Percentiles rank a stretch among this genome's conserved stretches.
Conservation (phyloP, 768 basidiomycete species). For the Rickenella mellea region DNA sequence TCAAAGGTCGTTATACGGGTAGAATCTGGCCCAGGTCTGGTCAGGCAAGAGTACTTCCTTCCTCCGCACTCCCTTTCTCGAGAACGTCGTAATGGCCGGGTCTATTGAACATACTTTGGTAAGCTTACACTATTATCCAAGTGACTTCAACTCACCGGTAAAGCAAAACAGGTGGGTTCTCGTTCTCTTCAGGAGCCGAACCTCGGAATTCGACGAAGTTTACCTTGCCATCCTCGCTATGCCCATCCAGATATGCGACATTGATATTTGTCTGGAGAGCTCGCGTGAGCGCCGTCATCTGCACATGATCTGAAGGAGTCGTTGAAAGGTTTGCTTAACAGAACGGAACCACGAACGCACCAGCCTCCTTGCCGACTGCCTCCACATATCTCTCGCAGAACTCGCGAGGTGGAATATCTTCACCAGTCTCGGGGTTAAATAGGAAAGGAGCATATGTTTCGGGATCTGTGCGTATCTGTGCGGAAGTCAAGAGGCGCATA, state of each 20-base stretch:
- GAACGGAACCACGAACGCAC: slow-evolving; percentile 21
- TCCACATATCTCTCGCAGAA: slow-evolving; percentile 81
- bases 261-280: slow-evolving; percentile 59
- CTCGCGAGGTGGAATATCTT: slow-evolving; percentile 41
- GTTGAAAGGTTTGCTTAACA: not conserved
- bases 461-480: slow-evolving; percentile 62
- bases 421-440: slow-evolving; percentile 62
- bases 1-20: too few relatives aligned
- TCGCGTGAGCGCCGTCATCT: slow-evolving; percentile 67
- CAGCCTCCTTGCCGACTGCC: slow-evolving; percentile 68
- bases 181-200: slow-evolving; percentile 28
- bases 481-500: slow-evolving; percentile 75
- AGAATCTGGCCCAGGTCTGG: too few relatives aligned
- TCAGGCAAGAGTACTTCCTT: not conserved
- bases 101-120: slow-evolving; percentile 27
- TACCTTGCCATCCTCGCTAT: slow-evolving; percentile 35
- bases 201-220: slow-evolving; percentile 61
- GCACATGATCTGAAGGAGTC: slow-evolving; percentile 60
- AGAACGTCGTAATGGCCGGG: slow-evolving; percentile 89
- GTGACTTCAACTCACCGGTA: slow-evolving; percentile 49
- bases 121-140: not conserved
- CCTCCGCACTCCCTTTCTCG: not conserved
- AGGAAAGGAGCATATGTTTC: slow-evolving; percentile 64
- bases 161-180: slow-evolving; percentile 52
- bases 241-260: slow-evolving; percentile 77